These are phyloP conservation scores for Russula sp. DNA, from an alignment of 768 basidiomycete species.

Conservation along the genomic window DNA sequence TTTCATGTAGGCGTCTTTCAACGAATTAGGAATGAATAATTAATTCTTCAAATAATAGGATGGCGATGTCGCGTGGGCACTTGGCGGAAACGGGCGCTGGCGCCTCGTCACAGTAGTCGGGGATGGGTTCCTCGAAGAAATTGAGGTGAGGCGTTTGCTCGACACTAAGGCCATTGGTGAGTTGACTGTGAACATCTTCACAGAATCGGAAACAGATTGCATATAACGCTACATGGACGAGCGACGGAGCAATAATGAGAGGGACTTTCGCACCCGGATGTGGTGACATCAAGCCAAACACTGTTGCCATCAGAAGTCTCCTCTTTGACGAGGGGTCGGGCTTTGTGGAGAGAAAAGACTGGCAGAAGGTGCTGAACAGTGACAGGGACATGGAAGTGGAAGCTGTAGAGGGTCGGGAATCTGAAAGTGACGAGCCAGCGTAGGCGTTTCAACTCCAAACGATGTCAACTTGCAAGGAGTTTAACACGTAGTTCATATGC, in stretches of 20 bases:
- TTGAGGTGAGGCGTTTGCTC: slow-evolving; percentile 1
- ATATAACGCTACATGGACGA: slow-evolving; percentile 15
- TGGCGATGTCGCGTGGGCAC: slow-evolving; percentile 13
- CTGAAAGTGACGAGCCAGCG: neutral
- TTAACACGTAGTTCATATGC: neutral
- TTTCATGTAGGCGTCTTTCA: slow-evolving; percentile 3
- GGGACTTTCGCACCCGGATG: slow-evolving; percentile 12
- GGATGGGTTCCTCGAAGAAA: slow-evolving; percentile 8
- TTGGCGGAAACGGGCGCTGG: slow-evolving; percentile 14
- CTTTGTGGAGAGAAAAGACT: slow-evolving; percentile 2
- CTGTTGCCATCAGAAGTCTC: slow-evolving; percentile 8
- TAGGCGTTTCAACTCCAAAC: neutral
- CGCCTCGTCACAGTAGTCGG: slow-evolving; percentile 16
- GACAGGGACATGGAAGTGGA: neutral
- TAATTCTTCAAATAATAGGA: slow-evolving; percentile 2
- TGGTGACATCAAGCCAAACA: slow-evolving; percentile 19
- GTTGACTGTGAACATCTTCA: neutral
- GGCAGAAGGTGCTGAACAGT: slow-evolving; percentile 1
- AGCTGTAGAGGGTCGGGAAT: neutral
- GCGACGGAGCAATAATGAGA: slow-evolving; percentile 3
- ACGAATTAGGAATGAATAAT: neutral
- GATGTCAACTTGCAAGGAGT: no score
- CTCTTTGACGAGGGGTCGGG: slow-evolving; percentile 10
- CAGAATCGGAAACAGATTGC: slow-evolving; percentile 13
- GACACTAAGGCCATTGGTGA: neutral